Percentiles rank a stretch among this genome's conserved stretches.
Conservation (phyloP, 805 yeast species). For the Cyberlindnera xylosilytica region DNA sequence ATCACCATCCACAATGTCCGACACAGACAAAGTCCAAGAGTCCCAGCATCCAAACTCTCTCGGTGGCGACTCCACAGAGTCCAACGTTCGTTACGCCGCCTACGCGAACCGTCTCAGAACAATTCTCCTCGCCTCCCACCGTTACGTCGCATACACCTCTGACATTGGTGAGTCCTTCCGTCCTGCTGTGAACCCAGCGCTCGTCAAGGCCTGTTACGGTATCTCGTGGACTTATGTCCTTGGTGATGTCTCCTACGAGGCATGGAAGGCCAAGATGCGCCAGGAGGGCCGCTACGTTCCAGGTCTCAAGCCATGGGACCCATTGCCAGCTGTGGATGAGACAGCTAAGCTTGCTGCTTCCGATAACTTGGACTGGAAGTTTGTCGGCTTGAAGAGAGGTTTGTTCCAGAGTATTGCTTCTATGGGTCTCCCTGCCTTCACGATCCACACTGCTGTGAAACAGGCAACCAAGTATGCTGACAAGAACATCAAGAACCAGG, state of each 20-base stretch:
- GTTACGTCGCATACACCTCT: constrained; percentile 84
- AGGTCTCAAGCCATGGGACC: constrained; percentile 68
- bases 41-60: constrained; percentile 14
- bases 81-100: constrained; percentile 70
- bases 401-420: constrained; percentile 78
- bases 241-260: constrained; percentile 71
- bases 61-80: constrained; percentile 40
- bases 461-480: constrained; percentile 59
- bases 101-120: constrained; percentile 75
- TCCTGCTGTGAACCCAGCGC: constrained; percentile 68
- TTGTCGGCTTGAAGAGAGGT: constrained; percentile 67
- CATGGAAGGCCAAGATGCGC: constrained; percentile 68
- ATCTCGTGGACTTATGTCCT: constrained; percentile 72
- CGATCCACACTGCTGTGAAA: constrained; percentile 73
- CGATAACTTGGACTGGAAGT: constrained; percentile 58
- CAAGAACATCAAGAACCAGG: constrained; percentile 47
- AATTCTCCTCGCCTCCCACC: constrained; percentile 65
- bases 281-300: constrained; percentile 61
- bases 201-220: constrained; percentile 68
- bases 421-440: constrained; percentile 85
- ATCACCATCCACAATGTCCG: constrained; percentile 10
- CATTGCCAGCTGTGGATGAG: constrained; percentile 38
- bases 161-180: constrained; percentile 86
- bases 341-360: constrained; percentile 35
- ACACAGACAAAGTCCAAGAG: constrained; percentile 14